phyloP scores from a whole-genome alignment of 345 rosid species.

The Clarkia xantiana region DNA sequence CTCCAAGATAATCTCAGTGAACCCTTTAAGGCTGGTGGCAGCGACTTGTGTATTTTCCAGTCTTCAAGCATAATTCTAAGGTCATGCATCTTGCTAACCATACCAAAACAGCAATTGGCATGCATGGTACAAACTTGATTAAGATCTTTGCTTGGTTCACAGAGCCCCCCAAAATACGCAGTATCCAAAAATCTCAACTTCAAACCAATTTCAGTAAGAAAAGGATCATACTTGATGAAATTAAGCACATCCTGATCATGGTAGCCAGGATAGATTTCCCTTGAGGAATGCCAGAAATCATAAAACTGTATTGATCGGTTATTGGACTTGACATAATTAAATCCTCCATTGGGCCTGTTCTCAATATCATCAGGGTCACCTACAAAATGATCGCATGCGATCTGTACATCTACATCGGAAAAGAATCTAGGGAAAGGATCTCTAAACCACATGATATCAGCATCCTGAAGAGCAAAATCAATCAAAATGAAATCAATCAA shows the following conservation, averaged over 20 bases:
- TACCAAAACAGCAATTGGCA: slow-evolving; percentile 69
- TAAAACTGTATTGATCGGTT: slow-evolving; percentile 63
- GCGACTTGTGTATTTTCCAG: slow-evolving; percentile 46
- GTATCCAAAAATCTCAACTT: slow-evolving; percentile 67
- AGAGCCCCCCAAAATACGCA: slow-evolving; percentile 65
- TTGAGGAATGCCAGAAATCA: slow-evolving; percentile 68
- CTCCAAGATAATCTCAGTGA: slow-evolving; percentile 37
- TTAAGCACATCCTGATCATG: slow-evolving; percentile 82
- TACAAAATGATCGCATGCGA: slow-evolving; percentile 61
- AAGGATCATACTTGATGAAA: slow-evolving; percentile 39
- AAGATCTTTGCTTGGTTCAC: slow-evolving; percentile 72
- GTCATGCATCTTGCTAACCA: slow-evolving; percentile 69
- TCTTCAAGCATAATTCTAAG: slow-evolving; percentile 68
- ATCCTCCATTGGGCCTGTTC: slow-evolving; percentile 69
- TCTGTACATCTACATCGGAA: slow-evolving; percentile 58
- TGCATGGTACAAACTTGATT: slow-evolving; percentile 77
- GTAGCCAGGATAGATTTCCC: slow-evolving; percentile 32
- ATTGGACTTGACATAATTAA: slow-evolving; percentile 50
- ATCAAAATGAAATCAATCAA: slow-evolving; percentile 8
- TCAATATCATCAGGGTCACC: slow-evolving; percentile 35
- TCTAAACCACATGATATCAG: slow-evolving; percentile 92
- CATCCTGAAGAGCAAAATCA: slow-evolving; percentile 41
- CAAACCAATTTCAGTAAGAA: slow-evolving; percentile 29
- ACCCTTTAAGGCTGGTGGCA: slow-evolving; percentile 37
- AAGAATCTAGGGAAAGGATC: slow-evolving; percentile 62